Evolutionary conservation across 257 asterid species (phyloP), one percentile per base, ranked within the genome.

Genomic region (Salvia miltiorrhiza): DNA sequence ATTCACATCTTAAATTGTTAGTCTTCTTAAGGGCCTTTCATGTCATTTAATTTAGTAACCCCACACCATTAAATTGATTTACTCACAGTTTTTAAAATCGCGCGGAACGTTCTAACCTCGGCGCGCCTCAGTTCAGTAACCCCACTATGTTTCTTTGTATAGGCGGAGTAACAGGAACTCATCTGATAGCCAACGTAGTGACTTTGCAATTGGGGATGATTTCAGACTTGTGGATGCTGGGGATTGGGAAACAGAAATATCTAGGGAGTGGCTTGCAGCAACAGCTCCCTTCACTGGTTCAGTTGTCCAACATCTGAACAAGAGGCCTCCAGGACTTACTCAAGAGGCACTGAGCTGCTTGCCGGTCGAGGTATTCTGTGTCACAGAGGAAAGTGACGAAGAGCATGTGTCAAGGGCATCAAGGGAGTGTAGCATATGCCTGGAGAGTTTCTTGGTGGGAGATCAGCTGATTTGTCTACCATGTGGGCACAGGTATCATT

Each of bases 401-500:
- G 76, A 45, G 45, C 66, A 20, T 35, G 43, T 20, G 21, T 69
- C 84, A 4, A 83, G 67, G 72, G 67, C 63, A 35, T 70, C 77
- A 16, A 55, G 35, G 57, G 90, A 78, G 19, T 85, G 90, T 21
- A 85, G 90, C 75, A 82, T 90, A 70, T 93, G 99, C 80, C 86
- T 90, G 28, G 99, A 93, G 82, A 79, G 85, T 81, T 93, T 86
- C 77, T 40, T 21, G 33, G 83, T 78, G 30, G 95, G 96, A 63
- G 97, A 93, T 20, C 77, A 82, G 74, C 83, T 93, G 72, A 69
- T 70, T n/a, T 58, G 78, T 44, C 79, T 88, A 32, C 86, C 88
- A 10, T 93, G 99, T 57, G 84, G 78, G 43, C 97, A 90, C 71
- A 81, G 88, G 82, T 88, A 88, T 67, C 99, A 90, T 73, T 62